Evolutionary conservation across 129 eudicot species (phyloP), one percentile per base, ranked within the genome.

Genomic region (Rutidosis leptorrhynchoides): DNA sequence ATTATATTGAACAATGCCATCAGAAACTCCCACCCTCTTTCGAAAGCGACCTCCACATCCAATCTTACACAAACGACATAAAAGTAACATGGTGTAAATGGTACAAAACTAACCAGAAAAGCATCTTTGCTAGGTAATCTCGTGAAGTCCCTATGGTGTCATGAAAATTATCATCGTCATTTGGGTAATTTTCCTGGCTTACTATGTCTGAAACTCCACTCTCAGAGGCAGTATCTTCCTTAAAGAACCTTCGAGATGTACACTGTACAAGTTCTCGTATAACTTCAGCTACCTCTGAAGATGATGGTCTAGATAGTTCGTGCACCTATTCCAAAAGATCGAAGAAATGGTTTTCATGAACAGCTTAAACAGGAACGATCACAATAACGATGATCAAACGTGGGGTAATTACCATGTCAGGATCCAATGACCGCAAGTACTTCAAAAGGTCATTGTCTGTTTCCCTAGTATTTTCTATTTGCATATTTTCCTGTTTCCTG

Each of bases 71-170:
- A 27, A 27, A 58, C 1, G 4, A 4, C 16, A n/a, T 12, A 58
- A 26, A 58, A 58, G 33, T 24, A 20, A 23, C n/a, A 54, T 20
- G 4, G 3, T 83, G 80, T 48, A 21, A 68, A 26, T 64, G 52
- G 45, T 62, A 64, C 29, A 29, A 37, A 26, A 78, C 95, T 77
- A 26, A 90, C 97, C 97, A 91, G 85, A 91, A 91, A 65, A 91
- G 97, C 65, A 91, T 77, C 77, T 87, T 91, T 57, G 97, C 97
- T 74, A 91, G 79, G 78, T 91, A 87, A 81, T 91, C 97, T 53
- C 97, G 75, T 22, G 96, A 83, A 74, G 95, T 79, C 58, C 87
- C 84, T 51, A 83, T 66, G 49, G 90, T 81, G 69, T 85, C 85
- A 77, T 90, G 58, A 14, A 54, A n/a, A 28, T 74, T 79, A 33